phyloP scores from a whole-genome alignment of 345 rosid genomes.

The Stellera chamaejasme region DNA sequence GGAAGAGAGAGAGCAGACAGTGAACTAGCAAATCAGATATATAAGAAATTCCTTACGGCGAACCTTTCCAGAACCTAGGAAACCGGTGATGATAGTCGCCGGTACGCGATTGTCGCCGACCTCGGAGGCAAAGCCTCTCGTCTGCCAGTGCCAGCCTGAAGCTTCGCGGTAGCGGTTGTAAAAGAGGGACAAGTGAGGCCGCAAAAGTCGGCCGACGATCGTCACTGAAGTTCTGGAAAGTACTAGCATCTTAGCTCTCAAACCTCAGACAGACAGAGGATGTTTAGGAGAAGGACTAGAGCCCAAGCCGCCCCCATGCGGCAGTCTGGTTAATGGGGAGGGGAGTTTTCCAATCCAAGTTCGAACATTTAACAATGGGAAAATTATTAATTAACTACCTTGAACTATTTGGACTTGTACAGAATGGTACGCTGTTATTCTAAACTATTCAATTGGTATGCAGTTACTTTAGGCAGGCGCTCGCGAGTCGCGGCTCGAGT shows the following conservation, averaged over 20 bases:
- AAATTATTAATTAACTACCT: no score
- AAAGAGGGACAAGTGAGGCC: constrained; percentile 12
- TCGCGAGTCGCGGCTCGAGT: no score
- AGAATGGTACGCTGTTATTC: no score
- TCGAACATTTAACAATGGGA: no score
- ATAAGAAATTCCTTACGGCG: not conserved
- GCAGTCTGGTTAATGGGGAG: no score
- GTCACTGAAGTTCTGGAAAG: constrained; percentile 16
- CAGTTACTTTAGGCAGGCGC: no score
- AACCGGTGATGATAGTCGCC: constrained; percentile 68
- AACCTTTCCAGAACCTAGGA: constrained; percentile 75
- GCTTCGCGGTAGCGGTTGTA: constrained; percentile 2
- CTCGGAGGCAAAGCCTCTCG: constrained; percentile 19
- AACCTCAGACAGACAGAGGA: not conserved
- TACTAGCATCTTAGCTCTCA: constrained; percentile 17
- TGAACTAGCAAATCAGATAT: not conserved
- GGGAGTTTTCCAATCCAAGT: no score
- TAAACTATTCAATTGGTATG: no score
- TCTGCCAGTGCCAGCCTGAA: constrained; percentile 10
- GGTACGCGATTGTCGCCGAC: constrained; percentile 40
- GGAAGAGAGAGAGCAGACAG: not conserved
- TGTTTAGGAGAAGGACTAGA: no score
- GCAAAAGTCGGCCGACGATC: constrained; percentile 11
- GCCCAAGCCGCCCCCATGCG: no score
- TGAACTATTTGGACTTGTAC: no score